Conservation (phyloP, 805 yeast genomes). For the Metschnikowia aberdeeniae region DNA sequence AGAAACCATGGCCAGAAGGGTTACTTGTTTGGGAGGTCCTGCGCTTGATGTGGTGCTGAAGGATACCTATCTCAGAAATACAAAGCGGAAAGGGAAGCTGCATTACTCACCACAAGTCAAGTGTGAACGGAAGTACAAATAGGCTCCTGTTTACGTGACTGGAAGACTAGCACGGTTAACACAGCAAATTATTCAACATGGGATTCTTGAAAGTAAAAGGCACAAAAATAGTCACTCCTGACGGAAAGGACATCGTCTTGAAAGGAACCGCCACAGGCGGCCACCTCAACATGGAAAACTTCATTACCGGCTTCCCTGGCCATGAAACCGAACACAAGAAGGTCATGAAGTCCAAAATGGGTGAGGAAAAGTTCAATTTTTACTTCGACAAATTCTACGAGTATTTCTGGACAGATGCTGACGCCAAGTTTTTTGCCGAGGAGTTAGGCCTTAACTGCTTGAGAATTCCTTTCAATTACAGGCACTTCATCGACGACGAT, state of each 20-base stretch:
- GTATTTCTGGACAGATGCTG: conserved; percentile 50
- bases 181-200: conserved; percentile 3
- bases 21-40: too few species aligned
- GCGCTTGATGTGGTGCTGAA: not conserved
- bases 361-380: conserved; percentile 44
- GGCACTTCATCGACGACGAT: conserved; percentile 46
- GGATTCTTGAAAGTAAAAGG: conserved; percentile 40
- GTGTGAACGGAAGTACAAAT: not conserved
- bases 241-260: conserved; percentile 37
- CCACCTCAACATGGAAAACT: conserved; percentile 52
- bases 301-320: conserved; percentile 54
- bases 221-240: conserved; percentile 44
- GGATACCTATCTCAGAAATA: not conserved
- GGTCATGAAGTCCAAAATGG: conserved; percentile 37
- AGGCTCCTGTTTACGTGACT: not conserved
- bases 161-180: not conserved
- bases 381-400: conserved; percentile 51
- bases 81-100: not conserved
- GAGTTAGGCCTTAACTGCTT: conserved; percentile 42
- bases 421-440: conserved; percentile 42
- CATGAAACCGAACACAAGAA: conserved; percentile 49
- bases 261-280: conserved; percentile 50
- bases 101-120: too few species aligned
- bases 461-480: conserved; percentile 50
- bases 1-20: too few species aligned